Base-by-base conservation (phyloP, 192 early-diverging fungal species). In the Backusella psychrophila region DNA sequence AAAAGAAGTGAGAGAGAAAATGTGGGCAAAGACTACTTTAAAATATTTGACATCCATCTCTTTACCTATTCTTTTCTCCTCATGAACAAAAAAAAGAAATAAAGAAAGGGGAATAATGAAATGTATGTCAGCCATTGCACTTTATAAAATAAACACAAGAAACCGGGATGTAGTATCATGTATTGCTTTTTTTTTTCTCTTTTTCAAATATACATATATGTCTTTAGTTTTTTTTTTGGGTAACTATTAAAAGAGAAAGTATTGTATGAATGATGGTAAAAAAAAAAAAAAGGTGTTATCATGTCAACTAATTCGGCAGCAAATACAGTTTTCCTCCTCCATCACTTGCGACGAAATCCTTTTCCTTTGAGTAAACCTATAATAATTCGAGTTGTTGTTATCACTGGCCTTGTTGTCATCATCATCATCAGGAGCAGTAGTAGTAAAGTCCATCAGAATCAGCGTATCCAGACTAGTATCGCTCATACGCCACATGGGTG, bases 401-500 rank as follows among this genome's bases (percentile, higher is more conserved):
- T 63, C 39, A 23, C 42, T 49, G 12, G 21, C 14, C 21, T 56
- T 74, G 34, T 39, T 21, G 6, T 52, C 75, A 31, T 65, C 46
- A 5, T 35, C 52, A 29, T 44, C 69, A n/a, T 29, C 35, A 8
- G 56, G n/a, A 39, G 52, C 21, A 39, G 12, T 8, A 77, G 52
- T 23, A 4, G 26, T 41, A 70, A 38, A 56, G 52, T 73, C 71
- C 66, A 72, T 66, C n/a, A 78, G 35, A 46, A 78, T 44, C 3
- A 74, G 36, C 8, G 65, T 73, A 46, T 78, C 77, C 23, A 78
- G 71, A 31, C 72, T 73, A 4, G 53, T 42, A 33, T 78, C 77
- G 31, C 66, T 66, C n/a, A 42, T 44, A 23, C 49, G 41, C 77
- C 77, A 78, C 41, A 80, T 33, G 15, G 79, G 71, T 15, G 79